Evolutionary conservation across 176 grass and related monocot species (phyloP).

Genomic region (Areca catechu): DNA sequence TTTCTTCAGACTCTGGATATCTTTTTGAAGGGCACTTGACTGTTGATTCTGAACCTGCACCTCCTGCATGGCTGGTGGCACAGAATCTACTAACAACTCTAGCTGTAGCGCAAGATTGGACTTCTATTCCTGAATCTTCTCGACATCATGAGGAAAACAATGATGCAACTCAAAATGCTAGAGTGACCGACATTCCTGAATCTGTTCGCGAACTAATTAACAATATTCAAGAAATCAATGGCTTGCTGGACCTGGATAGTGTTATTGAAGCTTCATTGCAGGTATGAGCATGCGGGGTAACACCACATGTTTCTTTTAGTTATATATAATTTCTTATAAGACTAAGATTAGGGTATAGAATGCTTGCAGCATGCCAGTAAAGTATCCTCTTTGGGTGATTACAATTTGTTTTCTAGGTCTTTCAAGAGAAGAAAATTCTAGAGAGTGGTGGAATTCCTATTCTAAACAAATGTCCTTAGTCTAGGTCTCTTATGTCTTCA

Average conservation of each 20-base stretch:
- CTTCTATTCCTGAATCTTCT: slow-evolving; percentile 53
- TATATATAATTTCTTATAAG: no score
- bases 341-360: no score
- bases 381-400: no score
- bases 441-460: no score
- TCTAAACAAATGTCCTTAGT: no score
- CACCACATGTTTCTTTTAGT: no score
- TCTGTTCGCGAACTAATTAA: slow-evolving; percentile 45
- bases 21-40: slow-evolving; percentile 96
- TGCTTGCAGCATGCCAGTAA: no score
- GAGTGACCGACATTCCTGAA: slow-evolving; percentile 20
- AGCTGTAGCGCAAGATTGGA: slow-evolving; percentile 37
- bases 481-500: no score
- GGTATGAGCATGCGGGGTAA: slow-evolving; percentile 12
- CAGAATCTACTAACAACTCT: slow-evolving; percentile 48
- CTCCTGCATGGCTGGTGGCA: slow-evolving; percentile 86
- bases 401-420: no score
- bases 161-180: slow-evolving; percentile 10
- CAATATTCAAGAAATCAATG: slow-evolving; percentile 22
- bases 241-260: slow-evolving; percentile 39
- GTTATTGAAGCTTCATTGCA: slow-evolving; percentile 70
- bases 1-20: slow-evolving; percentile 60
- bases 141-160: slow-evolving; percentile 28
- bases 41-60: slow-evolving; percentile 76
- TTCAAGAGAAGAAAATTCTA: no score